These are phyloP conservation scores for Artemisia annua DNA, from an alignment of 129 eudicot species.

Conservation along the genomic window DNA sequence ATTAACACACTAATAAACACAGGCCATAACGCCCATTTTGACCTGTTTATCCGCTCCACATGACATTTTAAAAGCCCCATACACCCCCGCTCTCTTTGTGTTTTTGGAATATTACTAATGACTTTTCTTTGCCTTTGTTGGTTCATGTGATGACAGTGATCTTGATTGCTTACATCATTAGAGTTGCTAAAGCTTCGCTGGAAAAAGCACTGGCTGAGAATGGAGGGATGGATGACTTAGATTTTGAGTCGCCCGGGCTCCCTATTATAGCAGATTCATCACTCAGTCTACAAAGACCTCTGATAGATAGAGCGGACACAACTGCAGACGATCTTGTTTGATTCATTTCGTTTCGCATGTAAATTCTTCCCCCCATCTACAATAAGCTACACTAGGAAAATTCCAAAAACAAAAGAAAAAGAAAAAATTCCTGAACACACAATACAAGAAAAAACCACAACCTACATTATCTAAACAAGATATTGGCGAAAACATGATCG, in stretches of 20 bases:
- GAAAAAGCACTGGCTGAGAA: slow-evolving; percentile 86
- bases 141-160: slow-evolving; percentile 43
- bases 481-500: not conserved
- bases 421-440: slow-evolving; percentile 11
- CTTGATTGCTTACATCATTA: slow-evolving; percentile 54
- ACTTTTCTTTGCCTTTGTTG: slow-evolving; percentile 11
- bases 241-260: slow-evolving; percentile 42
- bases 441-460: slow-evolving; percentile 2
- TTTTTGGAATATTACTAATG: not conserved
- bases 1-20: too few species aligned
- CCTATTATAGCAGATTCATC: slow-evolving; percentile 51
- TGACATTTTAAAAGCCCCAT: not conserved
- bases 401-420: slow-evolving; percentile 7
- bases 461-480: slow-evolving; percentile 18
- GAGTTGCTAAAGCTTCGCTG: slow-evolving; percentile 79
- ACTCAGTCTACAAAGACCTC: slow-evolving; percentile 60
- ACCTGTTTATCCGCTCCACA: too few species aligned
- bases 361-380: slow-evolving; percentile 43
- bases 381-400: slow-evolving; percentile 23
- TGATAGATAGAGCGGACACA: slow-evolving; percentile 49
- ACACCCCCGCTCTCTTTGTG: not conserved
- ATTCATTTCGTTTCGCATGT: slow-evolving; percentile 24
- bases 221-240: slow-evolving; percentile 44
- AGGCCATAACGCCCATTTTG: too few species aligned
- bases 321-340: slow-evolving; percentile 48